A percentile compares a stretch with the other conserved stretches of the same genome.
These are phyloP conservation scores for Boletellus ananiceps DNA, from an alignment of 768 basidiomycete species.

Conservation along the genomic window DNA sequence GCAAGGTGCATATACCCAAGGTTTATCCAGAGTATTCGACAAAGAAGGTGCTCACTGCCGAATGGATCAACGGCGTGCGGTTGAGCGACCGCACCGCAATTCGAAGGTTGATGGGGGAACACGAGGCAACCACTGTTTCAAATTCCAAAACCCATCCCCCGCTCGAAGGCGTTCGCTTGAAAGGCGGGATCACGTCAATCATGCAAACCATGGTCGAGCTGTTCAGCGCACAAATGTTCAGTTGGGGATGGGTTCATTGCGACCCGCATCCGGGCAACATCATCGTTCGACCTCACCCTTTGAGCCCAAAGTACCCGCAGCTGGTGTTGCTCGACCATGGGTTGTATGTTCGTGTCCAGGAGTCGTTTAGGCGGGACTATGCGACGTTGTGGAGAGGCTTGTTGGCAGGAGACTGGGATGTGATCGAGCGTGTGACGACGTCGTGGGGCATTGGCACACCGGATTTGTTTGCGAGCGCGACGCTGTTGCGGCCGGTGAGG, in stretches of 20 bases:
- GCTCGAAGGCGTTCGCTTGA: constrained; percentile 32
- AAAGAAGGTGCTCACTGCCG: constrained; percentile 74
- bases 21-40: constrained; percentile 72
- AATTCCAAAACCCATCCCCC: constrained; percentile 2
- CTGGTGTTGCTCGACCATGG: constrained; percentile 91
- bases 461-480: constrained; percentile 70
- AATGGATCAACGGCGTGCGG: constrained; percentile 80
- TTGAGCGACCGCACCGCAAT: constrained; percentile 61
- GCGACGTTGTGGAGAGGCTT: constrained; percentile 71
- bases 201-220: constrained; percentile 88
- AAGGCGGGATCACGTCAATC: constrained; percentile 57
- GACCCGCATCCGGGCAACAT: constrained; percentile 78
- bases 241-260: constrained; percentile 88
- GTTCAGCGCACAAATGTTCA: constrained; percentile 87
- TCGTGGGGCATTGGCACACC: constrained; percentile 69
- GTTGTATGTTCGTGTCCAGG: constrained; percentile 70
- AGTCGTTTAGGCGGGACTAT: constrained; percentile 71
- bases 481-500: constrained; percentile 58
- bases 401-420: constrained; percentile 50
- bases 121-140: not conserved
- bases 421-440: constrained; percentile 46
- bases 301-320: constrained; percentile 38
- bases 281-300: constrained; percentile 51
- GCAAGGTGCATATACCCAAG: constrained; percentile 73
- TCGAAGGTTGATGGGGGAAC: constrained; percentile 51